Evolutionary conservation across 208 protist species (phyloP).

Genomic region (Entamoeba moshkovskii): DNA sequence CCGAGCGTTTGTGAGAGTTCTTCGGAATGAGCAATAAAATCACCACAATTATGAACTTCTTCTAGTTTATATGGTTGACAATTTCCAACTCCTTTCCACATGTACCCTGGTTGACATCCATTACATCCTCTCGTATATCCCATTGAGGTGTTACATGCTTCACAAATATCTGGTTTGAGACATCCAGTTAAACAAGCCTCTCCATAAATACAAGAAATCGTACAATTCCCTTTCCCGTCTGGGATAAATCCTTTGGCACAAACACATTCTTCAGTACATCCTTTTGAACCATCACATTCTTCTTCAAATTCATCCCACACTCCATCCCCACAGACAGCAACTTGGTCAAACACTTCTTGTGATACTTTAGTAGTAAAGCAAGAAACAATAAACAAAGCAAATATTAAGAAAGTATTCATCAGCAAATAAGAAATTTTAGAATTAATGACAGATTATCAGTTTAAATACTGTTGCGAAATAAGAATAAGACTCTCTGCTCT

Average conservation of each 20-base stretch:
- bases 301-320: not conserved
- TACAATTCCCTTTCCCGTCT: not conserved
- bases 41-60: not conserved
- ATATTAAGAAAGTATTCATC: too few species aligned
- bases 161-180: not conserved
- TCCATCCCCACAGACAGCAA: not conserved
- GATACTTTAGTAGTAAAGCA: too few species aligned
- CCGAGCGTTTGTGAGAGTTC: not conserved
- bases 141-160: not conserved
- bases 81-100: not conserved
- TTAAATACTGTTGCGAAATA: too few species aligned
- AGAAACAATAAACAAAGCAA: too few species aligned
- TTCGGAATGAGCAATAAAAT: not conserved
- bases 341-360: too few species aligned
- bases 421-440: too few species aligned
- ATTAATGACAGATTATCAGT: too few species aligned
- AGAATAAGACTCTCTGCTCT: too few species aligned
- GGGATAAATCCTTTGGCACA: not conserved
- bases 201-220: not conserved
- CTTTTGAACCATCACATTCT: not conserved
- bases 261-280: not conserved
- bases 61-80: not conserved
- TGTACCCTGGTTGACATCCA: not conserved
- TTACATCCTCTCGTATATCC: not conserved
- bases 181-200: not conserved